These are phyloP conservation scores for Beauveria medogensis DNA, from an alignment of 2,329 filamentous ascomycete genomes.

Conservation along the genomic window DNA sequence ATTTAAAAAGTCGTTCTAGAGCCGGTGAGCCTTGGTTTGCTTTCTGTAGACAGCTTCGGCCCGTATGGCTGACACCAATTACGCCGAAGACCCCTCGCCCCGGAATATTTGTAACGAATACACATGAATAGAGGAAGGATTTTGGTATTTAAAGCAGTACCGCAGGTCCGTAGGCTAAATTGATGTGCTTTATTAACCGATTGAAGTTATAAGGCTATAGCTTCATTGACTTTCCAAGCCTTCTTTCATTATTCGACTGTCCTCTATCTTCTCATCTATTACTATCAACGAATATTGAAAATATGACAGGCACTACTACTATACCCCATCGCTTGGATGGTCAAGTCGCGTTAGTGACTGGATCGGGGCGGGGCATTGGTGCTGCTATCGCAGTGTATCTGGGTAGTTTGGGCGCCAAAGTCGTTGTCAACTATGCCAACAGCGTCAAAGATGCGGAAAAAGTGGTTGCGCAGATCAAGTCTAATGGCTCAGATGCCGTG, in stretches of 20 bases:
- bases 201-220: neutral
- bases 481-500: slow-evolving; percentile 52
- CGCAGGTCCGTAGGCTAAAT: neutral
- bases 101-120: neutral
- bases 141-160: too few relatives aligned
- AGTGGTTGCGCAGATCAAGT: slow-evolving; percentile 44
- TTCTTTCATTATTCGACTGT: neutral
- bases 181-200: neutral
- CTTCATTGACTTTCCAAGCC: neutral
- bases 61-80: neutral
- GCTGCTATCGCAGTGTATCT: slow-evolving; percentile 51
- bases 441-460: slow-evolving; percentile 48
- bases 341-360: slow-evolving; percentile 26
- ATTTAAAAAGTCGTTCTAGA: neutral
- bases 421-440: slow-evolving; percentile 53
- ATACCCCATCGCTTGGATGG: slow-evolving; percentile 17
- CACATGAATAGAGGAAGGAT: neutral
- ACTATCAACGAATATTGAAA: neutral
- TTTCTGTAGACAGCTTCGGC: neutral
- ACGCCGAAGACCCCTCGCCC: neutral
- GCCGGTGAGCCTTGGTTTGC: neutral
- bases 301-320: neutral
- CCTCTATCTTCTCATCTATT: neutral
- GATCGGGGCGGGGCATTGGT: slow-evolving; percentile 48
- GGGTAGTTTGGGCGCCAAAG: slow-evolving; percentile 47